Evolutionary conservation across 495 filamentous ascomycete species (phyloP).

Genomic region (Aspergillus nidulans): DNA sequence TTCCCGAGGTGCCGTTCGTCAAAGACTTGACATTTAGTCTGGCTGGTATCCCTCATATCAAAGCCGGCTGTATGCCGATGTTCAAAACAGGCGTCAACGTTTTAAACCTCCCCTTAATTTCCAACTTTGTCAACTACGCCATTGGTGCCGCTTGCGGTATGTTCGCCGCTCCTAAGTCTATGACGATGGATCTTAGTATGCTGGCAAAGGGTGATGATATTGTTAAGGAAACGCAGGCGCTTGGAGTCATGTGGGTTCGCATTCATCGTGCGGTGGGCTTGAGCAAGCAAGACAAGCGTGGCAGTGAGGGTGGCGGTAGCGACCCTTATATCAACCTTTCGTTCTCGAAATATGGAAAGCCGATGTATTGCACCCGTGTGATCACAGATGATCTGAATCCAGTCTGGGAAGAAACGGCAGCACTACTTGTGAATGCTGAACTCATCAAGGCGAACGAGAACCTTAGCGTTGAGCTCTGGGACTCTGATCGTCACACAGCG

Average conservation of each 20-base stretch:
- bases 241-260: constrained; percentile 85
- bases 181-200: constrained; percentile 86
- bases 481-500: constrained; percentile 80
- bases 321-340: constrained; percentile 82
- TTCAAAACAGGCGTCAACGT: constrained; percentile 84
- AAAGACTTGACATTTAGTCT: constrained; percentile 90
- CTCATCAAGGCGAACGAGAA: constrained; percentile 91
- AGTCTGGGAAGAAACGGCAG: constrained; percentile 87
- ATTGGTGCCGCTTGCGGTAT: constrained; percentile 80
- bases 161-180: constrained; percentile 94
- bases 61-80: constrained; percentile 90
- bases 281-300: constrained; percentile 85
- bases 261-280: constrained; percentile 84
- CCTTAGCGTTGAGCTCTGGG: constrained; percentile 91
- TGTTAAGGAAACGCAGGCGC: constrained; percentile 76
- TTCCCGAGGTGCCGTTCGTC: constrained; percentile 83
- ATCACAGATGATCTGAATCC: constrained; percentile 94
- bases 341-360: constrained; percentile 89
- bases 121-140: constrained; percentile 96
- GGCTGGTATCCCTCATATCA: constrained; percentile 85
- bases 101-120: constrained; percentile 86
- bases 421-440: constrained; percentile 77
- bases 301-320: constrained; percentile 80
- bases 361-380: constrained; percentile 94
- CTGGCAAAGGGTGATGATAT: constrained; percentile 87